Percentiles rank a stretch among this genome's conserved stretches.
Evolutionary conservation across 495 filamentous ascomycete genomes (phyloP).

Genomic region (Penicillium waksmanii): DNA sequence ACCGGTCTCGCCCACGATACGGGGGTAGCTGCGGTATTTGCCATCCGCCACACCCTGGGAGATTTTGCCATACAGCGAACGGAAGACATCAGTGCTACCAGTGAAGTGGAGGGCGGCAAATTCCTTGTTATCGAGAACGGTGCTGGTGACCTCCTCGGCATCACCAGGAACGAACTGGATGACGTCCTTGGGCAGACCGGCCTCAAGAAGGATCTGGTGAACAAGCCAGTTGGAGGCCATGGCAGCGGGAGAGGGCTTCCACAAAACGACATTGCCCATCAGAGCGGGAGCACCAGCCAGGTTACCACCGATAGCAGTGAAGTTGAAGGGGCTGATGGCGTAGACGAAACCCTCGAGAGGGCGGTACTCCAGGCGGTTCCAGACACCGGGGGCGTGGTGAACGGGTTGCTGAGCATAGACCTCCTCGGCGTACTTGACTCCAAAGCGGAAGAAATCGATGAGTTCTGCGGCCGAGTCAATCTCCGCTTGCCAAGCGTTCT

Average conservation of each 20-base stretch:
- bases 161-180: conserved; percentile 86
- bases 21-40: conserved; percentile 75
- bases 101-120: conserved; percentile 84
- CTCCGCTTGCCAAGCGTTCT: conserved; percentile 96
- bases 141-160: conserved; percentile 74
- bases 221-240: conserved; percentile 78
- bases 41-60: conserved; percentile 70
- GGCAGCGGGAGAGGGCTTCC: conserved; percentile 82
- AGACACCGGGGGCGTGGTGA: conserved; percentile 75
- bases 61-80: conserved; percentile 76
- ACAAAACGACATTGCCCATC: conserved; percentile 84
- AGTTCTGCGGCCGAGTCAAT: conserved; percentile 94
- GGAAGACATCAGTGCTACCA: conserved; percentile 82
- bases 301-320: conserved; percentile 85
- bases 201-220: conserved; percentile 81
- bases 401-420: conserved; percentile 81
- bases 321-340: conserved; percentile 85
- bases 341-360: conserved; percentile 88
- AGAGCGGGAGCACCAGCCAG: conserved; percentile 74
- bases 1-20: conserved; percentile 84
- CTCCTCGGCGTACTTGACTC: conserved; percentile 86
- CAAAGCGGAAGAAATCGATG: conserved; percentile 85
- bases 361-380: conserved; percentile 83
- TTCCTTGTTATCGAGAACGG: conserved; percentile 68
- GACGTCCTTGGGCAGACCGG: conserved; percentile 76